These are phyloP conservation scores for Clonostachys sp. DNA, from an alignment of 2,329 filamentous ascomycete genomes.

Conservation along the genomic window DNA sequence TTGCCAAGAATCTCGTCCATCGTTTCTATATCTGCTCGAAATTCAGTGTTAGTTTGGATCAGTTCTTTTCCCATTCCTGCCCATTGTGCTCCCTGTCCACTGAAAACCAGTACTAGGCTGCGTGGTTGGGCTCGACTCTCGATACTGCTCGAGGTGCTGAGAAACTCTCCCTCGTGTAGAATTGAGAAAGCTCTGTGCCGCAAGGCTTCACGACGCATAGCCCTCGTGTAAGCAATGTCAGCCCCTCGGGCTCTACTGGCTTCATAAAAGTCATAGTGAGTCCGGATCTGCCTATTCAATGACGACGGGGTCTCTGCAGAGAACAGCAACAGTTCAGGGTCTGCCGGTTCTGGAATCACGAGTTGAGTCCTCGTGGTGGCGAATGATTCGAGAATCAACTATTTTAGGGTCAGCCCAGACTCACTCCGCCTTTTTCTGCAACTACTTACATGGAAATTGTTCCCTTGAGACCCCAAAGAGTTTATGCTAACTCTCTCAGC, in stretches of 20 bases:
- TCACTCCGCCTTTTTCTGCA: no score
- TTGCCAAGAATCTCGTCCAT: not conserved
- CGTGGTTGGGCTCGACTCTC: not conserved
- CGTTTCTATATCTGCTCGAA: not conserved
- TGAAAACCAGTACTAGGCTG: not conserved
- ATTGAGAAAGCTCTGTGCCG: not conserved
- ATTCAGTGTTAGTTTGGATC: not conserved
- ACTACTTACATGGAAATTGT: no score
- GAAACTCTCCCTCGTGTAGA: not conserved
- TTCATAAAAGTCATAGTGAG: no score
- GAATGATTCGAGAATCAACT: no score
- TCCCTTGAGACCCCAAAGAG: constrained; percentile 15
- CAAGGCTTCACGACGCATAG: not conserved
- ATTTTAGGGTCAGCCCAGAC: no score
- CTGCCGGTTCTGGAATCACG: no score
- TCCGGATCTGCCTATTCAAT: no score
- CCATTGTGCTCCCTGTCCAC: not conserved
- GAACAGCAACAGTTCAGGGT: no score
- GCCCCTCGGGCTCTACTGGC: not conserved
- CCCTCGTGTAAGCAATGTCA: not conserved
- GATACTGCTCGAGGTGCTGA: not conserved
- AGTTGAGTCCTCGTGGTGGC: no score
- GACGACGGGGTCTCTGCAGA: no score
- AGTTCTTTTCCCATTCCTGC: not conserved
- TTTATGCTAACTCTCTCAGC: constrained; percentile 18